phyloP scores from a whole-genome alignment of 805 yeast genomes.

The Candida pseudoglaebosa region DNA sequence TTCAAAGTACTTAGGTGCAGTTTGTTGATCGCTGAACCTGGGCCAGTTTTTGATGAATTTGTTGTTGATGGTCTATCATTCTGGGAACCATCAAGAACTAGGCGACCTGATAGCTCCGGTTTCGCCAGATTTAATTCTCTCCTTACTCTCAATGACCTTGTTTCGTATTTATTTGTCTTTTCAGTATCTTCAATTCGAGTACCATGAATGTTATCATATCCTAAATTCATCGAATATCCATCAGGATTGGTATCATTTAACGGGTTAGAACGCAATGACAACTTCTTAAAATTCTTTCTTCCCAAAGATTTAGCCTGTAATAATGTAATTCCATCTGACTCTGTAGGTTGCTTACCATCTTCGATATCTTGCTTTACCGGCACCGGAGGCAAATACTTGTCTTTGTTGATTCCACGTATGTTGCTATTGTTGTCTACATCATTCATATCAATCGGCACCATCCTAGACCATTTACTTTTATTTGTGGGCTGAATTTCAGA shows the following conservation, averaged over 20 bases:
- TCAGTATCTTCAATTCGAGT: constrained; percentile 7
- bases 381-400: constrained; percentile 37
- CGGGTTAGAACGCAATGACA: constrained; percentile 20
- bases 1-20: too few species aligned
- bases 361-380: constrained; percentile 18
- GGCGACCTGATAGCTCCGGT: constrained; percentile 15
- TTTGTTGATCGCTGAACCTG: not conserved
- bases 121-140: constrained; percentile 31
- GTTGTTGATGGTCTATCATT: too few species aligned
- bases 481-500: not conserved
- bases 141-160: constrained; percentile 15
- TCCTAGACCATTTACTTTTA: constrained; percentile 6
- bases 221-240: not conserved
- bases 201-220: not conserved
- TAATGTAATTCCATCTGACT: constrained; percentile 15
- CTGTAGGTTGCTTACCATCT: constrained; percentile 4
- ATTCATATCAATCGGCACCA: constrained; percentile 13
- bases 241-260: not conserved
- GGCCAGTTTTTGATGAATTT: not conserved
- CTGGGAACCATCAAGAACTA: too few species aligned
- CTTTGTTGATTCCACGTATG: constrained; percentile 22
- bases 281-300: constrained; percentile 38
- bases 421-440: constrained; percentile 16
- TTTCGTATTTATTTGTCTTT: constrained; percentile 9
- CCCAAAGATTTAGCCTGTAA: constrained; percentile 33